Base-by-base conservation (phyloP, 192 early-diverging fungal species). In the Chytriomyces sp. region DNA sequence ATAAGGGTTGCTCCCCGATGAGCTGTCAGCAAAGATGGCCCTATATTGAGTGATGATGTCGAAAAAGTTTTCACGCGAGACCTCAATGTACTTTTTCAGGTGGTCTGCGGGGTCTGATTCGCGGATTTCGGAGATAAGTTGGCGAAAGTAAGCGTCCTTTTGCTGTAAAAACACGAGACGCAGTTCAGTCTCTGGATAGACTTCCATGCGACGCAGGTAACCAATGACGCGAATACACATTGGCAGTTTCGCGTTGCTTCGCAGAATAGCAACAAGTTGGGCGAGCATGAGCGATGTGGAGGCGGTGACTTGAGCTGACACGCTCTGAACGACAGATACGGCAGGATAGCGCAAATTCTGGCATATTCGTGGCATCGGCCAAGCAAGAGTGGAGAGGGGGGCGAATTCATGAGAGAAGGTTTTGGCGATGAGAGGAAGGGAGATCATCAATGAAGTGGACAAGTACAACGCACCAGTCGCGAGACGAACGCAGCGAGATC, bases 11-110 rank as follows among this genome's bases (percentile, higher is more conserved):
- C 34, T 40, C 3, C 49, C 10, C n/a, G 22, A 25, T 52, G 63
- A 49, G 17, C 22, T 32, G 14, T 80, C 77, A 55, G 84, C 72
- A 72, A 94, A 94, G 33, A 94, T 89, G 36, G 88, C 87, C 59
- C 85, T 89, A 71, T 91, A 95, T 55, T 95, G 92, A 12, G 87
- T 91, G 55, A 92, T 81, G 44, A 92, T 91, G 64, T 95, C 92
- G 75, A 93, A 90, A 52, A 94, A 83, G 62, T 88, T 82, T 68
- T 93, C 92, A 49, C 92, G 84, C 38, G 36, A 59, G 3, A 91
- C 78, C 73, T 93, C 93, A 36, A 93, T 85, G 63, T 90, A 93
- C 64, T 86, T 82, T 57, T 90, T 92, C 30, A 95, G 54, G 61
- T 87, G 90, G 6, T 90, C 87, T 33, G 84, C 86, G 1, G 72